Conservation (phyloP, 768 basidiomycete genomes). For the Mycena galopus region DNA sequence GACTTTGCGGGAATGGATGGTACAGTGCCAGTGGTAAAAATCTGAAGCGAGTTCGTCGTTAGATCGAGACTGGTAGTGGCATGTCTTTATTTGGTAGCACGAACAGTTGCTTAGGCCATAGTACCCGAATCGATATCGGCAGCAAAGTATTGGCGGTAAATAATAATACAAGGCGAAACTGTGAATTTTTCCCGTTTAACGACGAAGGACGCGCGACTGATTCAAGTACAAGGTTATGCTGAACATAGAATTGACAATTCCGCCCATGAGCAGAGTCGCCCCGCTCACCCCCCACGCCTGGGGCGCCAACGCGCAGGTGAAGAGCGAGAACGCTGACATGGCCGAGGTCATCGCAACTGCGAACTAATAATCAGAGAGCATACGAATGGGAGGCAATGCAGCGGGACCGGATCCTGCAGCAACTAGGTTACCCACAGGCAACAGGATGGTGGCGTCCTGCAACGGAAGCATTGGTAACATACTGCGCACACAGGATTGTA, state of each 20-base stretch:
- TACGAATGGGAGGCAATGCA: conserved; percentile 43
- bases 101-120: background rate
- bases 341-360: conserved; percentile 48
- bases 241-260: conserved; percentile 42
- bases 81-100: too few species aligned
- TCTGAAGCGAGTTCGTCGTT: background rate
- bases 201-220: conserved; percentile 21
- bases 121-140: background rate
- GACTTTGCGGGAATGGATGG: background rate
- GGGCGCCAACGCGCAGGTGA: conserved; percentile 44
- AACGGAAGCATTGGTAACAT: conserved; percentile 40
- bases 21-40: too few species aligned
- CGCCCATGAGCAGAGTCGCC: conserved; percentile 47
- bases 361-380: conserved; percentile 11
- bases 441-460: conserved; percentile 53
- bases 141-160: background rate
- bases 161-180: too few species aligned
- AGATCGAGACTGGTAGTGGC: too few species aligned
- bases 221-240: conserved; percentile 34
- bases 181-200: background rate
- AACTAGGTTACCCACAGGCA: conserved; percentile 49
- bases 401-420: conserved; percentile 44
- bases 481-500: conserved; percentile 42
- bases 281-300: conserved; percentile 41
- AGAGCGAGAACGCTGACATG: conserved; percentile 43